Evolutionary conservation across 2,329 filamentous ascomycete species (phyloP).

Genomic region (Rutstroemia sydowiana): DNA sequence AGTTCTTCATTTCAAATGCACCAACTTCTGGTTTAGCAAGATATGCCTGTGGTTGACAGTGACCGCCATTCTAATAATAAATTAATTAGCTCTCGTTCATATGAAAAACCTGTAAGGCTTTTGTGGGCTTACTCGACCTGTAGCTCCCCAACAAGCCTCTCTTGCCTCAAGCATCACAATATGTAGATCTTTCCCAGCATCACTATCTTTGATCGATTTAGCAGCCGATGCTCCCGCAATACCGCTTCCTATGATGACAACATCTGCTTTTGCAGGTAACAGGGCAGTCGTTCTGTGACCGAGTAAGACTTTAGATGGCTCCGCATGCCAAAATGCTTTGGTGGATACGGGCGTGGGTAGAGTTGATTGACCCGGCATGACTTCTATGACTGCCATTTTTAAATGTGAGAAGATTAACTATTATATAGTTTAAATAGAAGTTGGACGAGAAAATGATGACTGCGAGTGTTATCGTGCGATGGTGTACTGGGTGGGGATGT

Average conservation of each 20-base stretch:
- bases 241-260: conserved; percentile 67
- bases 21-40: conserved; percentile 51
- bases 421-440: no score
- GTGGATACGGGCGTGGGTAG: conserved; percentile 56
- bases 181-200: conserved; percentile 36
- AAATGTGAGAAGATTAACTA: no score
- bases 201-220: conserved; percentile 46
- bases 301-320: conserved; percentile 55
- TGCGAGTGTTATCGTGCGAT: no score
- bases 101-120: background rate
- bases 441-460: no score
- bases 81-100: conserved; percentile 1
- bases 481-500: no score
- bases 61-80: conserved; percentile 51
- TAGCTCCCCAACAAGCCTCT: conserved; percentile 78
- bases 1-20: conserved; percentile 66
- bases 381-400: background rate
- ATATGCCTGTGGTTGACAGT: conserved; percentile 69
- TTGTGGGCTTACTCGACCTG: conserved; percentile 62
- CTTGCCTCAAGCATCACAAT: conserved; percentile 70
- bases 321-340: conserved; percentile 65
- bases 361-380: conserved; percentile 15
- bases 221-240: conserved; percentile 71
- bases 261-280: conserved; percentile 56
- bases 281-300: conserved; percentile 60